Base-by-base conservation (phyloP, 208 protist species). In the Porcisia hertigi region DNA sequence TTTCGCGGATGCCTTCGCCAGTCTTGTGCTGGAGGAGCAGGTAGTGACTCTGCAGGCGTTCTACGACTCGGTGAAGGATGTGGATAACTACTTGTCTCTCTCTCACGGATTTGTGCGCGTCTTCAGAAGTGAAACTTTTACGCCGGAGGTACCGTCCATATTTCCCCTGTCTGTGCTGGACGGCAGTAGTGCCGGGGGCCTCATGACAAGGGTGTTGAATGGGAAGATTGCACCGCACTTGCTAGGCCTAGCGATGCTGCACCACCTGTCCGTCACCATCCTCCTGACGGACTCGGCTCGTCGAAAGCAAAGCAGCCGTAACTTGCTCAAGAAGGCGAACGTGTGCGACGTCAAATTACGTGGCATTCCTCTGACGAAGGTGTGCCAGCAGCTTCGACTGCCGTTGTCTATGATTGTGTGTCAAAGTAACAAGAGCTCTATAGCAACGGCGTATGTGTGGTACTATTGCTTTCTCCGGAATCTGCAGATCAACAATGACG, bases 71-170 rank as follows among this genome's bases (percentile, higher is more conserved):
- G 75, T 92, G 7, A 81, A 78, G 25, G 75, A 85, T 73, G 65
- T 83, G 55, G 92, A 98, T 77, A 30, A 20, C 41, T 98, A 96
- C 83, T 93, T 85, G 23, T 75, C 80, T 57, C 86, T 92, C 65
- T 88, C 89, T 11, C 92, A 90, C 69, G 94, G 94, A 14, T 98
- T 95, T 74, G 92, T 98, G 73, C 92, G 92, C n/a, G 84, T 98
- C 25, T 96, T 95, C 85, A 69, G 14, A 0, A 87, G 67, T 79
- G 70, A 88, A 55, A 41, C 78, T 18, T 88, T 88, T 73, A 62
- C 76, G 49, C 80, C 84, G 41, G 80, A 83, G 53, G 85, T 95
- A 54, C 85, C 87, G 57, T 88, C 87, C 25, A 94, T 96, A 14
- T 96, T 97, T 45, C 93, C 93, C 8, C 82, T 97, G 54, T 94